Conservation (phyloP, 2,329 filamentous ascomycete species). For the Pseudonectria buxi region DNA sequence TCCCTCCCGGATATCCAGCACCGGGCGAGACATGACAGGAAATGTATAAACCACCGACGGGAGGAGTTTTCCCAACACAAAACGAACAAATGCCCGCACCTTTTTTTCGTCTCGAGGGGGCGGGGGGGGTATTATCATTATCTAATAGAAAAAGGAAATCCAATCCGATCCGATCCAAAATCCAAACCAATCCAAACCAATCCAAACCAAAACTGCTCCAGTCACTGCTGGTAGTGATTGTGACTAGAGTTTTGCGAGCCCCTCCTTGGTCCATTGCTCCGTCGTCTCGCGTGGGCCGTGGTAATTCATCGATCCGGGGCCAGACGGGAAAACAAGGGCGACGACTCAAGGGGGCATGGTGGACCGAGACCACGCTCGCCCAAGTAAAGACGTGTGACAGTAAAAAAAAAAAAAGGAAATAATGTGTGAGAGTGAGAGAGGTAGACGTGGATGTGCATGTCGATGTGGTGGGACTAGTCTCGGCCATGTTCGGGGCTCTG, state of each 20-base stretch:
- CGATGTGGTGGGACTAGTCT: too few relatives aligned
- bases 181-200: conserved; percentile 12
- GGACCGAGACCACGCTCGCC: too few relatives aligned
- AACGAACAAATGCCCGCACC: conserved; percentile 20
- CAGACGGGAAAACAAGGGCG: too few relatives aligned
- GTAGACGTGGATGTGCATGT: too few relatives aligned
- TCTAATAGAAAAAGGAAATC: conserved; percentile 19
- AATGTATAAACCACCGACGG: not conserved
- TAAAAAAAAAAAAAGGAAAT: too few relatives aligned
- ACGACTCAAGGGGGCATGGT: too few relatives aligned
- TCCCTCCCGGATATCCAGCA: conserved; percentile 8
- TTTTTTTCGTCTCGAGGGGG: conserved; percentile 18
- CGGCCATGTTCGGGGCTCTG: not conserved
- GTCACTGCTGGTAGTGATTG: conserved; percentile 4
- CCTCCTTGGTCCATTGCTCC: too few relatives aligned
- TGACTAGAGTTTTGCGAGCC: not conserved
- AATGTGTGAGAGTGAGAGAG: too few relatives aligned
- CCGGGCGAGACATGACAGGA: conserved; percentile 16
- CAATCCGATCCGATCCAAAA: conserved; percentile 11
- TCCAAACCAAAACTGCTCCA: conserved; percentile 6
- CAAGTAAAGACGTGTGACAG: too few relatives aligned
- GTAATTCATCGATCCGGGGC: too few relatives aligned
- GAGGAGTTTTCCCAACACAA: conserved; percentile 4
- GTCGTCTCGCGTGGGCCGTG: too few relatives aligned
- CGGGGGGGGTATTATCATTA: conserved; percentile 29